Base-by-base conservation (phyloP, 2,329 filamentous ascomycete species). In the Phoma sp. region DNA sequence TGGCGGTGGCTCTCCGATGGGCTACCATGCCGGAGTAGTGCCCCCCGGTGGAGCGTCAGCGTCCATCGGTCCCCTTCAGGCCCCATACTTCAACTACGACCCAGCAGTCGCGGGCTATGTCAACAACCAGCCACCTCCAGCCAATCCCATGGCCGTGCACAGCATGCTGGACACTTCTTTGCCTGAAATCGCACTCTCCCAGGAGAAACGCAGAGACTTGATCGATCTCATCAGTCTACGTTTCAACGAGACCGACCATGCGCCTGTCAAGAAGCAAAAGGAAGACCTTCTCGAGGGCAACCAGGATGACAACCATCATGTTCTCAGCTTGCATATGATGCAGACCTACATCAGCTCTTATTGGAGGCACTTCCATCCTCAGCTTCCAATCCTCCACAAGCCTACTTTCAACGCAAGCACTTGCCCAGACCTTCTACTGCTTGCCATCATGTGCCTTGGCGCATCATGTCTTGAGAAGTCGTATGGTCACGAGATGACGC, bases 321-420 rank as follows among this genome's bases (percentile, higher is more conserved):
- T 86, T 5, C 79, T 98, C 57, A 96, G 93, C 73, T 82, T 93
- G 66, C 87, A 89, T 66, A 97, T 96, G 91, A 96, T 98, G 90
- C 92, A 97, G 76, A 89, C 88, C 3, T 98, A 97, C 69, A 92
- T 76, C 53, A 70, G 87, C 10, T 96, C 92, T 2, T 99, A 96
- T 74, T 99, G 95, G 95, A 83, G 90, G 47, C 90, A 97, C 73
- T 96, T 97, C 68, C 96, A 95, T 73, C 89, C 93, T 47, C 95
- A 98, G 73, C 83, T 98, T 59, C 95, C 95, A 1, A 96, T 99
- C 55, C 80, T 98, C 40, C 95, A 99, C 75, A 92, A 93, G 69
- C 92, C 95, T 4, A 97, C 93, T 0, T 99, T 98, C 74, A 90
- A 87, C 4, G 89, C 93, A 0, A 91, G 96, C 68, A 90, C 87